These are phyloP conservation scores for Pseudogymnoascus sp. DNA, from an alignment of 2,329 filamentous ascomycete species.

Conservation along the genomic window DNA sequence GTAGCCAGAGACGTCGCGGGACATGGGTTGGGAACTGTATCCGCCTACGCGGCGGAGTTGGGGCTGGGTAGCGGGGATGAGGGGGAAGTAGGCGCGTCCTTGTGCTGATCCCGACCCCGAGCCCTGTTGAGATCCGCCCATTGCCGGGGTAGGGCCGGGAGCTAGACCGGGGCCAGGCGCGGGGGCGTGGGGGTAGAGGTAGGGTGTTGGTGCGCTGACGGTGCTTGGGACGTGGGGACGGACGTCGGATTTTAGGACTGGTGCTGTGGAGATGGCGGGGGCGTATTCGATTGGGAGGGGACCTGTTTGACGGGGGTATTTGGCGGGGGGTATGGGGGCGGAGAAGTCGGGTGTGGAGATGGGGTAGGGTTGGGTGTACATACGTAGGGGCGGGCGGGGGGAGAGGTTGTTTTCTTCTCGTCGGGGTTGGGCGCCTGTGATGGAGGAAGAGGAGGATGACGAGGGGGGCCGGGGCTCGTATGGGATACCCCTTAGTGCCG, in stretches of 20 bases:
- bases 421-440: background rate
- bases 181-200: background rate
- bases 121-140: background rate
- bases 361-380: background rate
- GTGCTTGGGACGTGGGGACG: background rate
- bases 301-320: background rate
- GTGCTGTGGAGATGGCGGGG: background rate
- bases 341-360: background rate
- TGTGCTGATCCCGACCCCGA: background rate
- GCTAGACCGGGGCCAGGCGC: background rate
- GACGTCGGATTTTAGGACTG: background rate
- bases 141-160: background rate
- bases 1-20: constrained; percentile 36
- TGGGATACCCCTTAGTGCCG: background rate
- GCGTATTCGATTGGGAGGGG: background rate
- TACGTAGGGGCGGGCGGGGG: background rate
- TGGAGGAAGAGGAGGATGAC: background rate
- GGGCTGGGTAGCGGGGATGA: background rate
- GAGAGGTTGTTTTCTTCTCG: background rate
- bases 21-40: constrained; percentile 44
- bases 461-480: background rate
- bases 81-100: background rate
- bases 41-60: constrained; percentile 25
- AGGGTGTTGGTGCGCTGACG: background rate
- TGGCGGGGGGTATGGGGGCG: background rate